These are phyloP conservation scores for Akanthomyces dipterigenus DNA, from an alignment of 2,329 filamentous ascomycete genomes.

Conservation along the genomic window DNA sequence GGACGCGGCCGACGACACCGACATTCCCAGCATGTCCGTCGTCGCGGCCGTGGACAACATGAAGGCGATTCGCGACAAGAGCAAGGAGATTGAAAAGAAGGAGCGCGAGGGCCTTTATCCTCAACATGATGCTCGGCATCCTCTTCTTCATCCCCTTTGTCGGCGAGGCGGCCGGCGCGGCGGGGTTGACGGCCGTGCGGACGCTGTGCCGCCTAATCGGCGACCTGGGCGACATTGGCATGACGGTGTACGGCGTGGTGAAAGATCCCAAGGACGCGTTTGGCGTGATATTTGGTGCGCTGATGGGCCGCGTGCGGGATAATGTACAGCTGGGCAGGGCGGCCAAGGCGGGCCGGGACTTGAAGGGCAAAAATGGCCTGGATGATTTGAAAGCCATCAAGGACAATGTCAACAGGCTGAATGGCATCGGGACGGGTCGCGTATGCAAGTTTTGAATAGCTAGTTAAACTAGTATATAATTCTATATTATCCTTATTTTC, in stretches of 20 bases:
- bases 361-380: background rate
- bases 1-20: background rate
- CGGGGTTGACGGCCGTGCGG: background rate
- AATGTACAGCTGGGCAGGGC: background rate
- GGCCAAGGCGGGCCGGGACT: background rate
- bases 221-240: background rate
- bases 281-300: background rate
- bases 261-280: background rate
- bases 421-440: background rate
- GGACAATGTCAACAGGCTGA: background rate
- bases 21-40: constrained; percentile 1
- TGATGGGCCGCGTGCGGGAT: background rate
- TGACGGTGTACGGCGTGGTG: background rate
- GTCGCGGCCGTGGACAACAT: constrained; percentile 20
- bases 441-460: background rate
- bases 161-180: constrained; percentile 32
- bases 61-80: constrained; percentile 21
- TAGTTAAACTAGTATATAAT: background rate
- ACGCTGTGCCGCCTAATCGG: background rate
- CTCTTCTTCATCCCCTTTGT: constrained; percentile 45
- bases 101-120: constrained; percentile 19
- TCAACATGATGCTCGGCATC: constrained; percentile 33
- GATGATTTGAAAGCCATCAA: background rate
- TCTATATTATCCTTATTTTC: background rate
- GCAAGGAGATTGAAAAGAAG: constrained; percentile 17